Percentiles rank a stretch among this genome's conserved stretches.
phyloP scores from a whole-genome alignment of 345 rosid genomes.

The Euclidium syriacum region DNA sequence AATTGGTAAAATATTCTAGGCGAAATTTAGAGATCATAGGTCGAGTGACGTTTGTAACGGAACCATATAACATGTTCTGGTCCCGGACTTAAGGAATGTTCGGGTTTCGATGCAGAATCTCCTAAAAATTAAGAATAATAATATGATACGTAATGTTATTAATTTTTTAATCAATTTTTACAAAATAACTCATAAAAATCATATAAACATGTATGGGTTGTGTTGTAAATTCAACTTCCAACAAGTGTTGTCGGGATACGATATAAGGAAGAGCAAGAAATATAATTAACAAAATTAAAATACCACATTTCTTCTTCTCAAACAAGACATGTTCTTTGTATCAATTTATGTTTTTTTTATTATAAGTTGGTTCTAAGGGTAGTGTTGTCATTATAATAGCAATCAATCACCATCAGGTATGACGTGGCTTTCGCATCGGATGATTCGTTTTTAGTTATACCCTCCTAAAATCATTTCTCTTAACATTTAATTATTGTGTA shows the following conservation, averaged over 20 bases:
- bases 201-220: conserved; percentile 17
- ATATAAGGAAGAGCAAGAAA: conserved; percentile 14
- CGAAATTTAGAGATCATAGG: no score
- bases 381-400: not conserved
- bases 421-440: conserved; percentile 19
- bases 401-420: conserved; percentile 8
- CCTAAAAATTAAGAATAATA: no score
- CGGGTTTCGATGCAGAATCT: no score
- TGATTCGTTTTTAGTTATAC: conserved; percentile 23
- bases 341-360: conserved; percentile 5
- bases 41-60: no score
- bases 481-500: conserved; percentile 8
- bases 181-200: not conserved
- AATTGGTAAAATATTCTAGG: no score
- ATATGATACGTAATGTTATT: no score
- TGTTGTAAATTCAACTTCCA: conserved; percentile 16
- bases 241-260: conserved; percentile 15
- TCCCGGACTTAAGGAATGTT: no score
- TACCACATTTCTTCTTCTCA: not conserved
- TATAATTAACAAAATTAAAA: conserved; percentile 7
- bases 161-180: not conserved
- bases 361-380: conserved; percentile 4
- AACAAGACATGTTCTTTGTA: conserved; percentile 29
- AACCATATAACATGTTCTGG: no score
- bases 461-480: conserved; percentile 16